Evolutionary conservation across 768 basidiomycete genomes (phyloP).

Genomic region (Chlorophyllum brunneum): DNA sequence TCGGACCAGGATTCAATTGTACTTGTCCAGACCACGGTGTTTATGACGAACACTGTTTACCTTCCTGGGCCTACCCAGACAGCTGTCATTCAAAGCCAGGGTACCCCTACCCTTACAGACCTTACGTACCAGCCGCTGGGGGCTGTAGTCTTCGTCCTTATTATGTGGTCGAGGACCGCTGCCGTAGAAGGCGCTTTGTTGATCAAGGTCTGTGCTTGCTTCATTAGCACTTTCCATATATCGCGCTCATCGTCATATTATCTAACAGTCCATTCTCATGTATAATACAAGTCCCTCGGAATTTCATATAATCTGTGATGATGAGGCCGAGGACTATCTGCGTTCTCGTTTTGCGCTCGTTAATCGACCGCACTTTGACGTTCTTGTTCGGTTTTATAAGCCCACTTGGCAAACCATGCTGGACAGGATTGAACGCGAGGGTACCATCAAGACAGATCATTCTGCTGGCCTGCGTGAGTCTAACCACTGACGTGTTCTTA

Average conservation of each 20-base stretch:
- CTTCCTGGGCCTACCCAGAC: not conserved
- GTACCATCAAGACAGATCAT: conserved; percentile 41
- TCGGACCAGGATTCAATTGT: not conserved
- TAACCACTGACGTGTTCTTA: not conserved
- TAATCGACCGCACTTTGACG: conserved; percentile 29
- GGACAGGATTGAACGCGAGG: conserved; percentile 42
- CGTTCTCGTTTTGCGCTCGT: conserved; percentile 36
- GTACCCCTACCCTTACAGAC: not conserved
- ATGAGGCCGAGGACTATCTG: conserved; percentile 34
- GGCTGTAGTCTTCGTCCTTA: conserved; percentile 37
- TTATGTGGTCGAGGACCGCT: conserved; percentile 40
- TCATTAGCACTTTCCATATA: conserved; percentile 6
- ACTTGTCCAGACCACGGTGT: not conserved
- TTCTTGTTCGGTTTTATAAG: conserved; percentile 39
- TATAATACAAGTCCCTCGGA: conserved; percentile 35
- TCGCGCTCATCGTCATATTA: not conserved
- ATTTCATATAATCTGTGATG: conserved; percentile 44
- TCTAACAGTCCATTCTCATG: conserved; percentile 31
- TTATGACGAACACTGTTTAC: not conserved
- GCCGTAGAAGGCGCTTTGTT: conserved; percentile 39
- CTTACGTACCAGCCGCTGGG: conserved; percentile 8
- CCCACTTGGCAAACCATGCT: conserved; percentile 37
- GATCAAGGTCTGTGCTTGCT: conserved; percentile 31
- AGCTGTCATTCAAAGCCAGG: not conserved
- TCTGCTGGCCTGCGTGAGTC: conserved; percentile 46